Percentiles rank a stretch among this genome's conserved stretches.
phyloP scores from a whole-genome alignment of 2,329 filamentous ascomycete genomes.

The Aulographum hederae region DNA sequence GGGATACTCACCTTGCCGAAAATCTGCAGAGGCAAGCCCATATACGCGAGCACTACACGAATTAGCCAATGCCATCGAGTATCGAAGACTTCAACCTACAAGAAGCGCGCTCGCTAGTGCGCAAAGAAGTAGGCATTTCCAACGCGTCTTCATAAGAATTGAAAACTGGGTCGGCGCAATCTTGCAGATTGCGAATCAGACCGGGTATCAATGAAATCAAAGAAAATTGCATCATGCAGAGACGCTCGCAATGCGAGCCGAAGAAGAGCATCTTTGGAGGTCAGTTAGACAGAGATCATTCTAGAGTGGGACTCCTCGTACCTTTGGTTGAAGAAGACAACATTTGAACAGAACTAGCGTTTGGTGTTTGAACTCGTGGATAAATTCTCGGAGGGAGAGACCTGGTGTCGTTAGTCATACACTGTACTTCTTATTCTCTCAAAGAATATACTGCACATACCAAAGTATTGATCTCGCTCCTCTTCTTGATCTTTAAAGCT shows the following conservation, averaged over 20 bases:
- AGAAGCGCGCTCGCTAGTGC: conserved; percentile 80
- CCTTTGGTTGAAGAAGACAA: conserved; percentile 85
- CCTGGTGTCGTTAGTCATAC: conserved; percentile 18
- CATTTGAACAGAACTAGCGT: conserved; percentile 89
- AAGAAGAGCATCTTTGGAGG: conserved; percentile 80
- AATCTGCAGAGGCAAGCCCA: conserved; percentile 86
- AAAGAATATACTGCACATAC: conserved; percentile 26
- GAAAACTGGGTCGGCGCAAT: conserved; percentile 87
- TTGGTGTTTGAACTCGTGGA: conserved; percentile 89
- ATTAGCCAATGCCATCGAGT: no score
- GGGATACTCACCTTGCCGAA: no score
- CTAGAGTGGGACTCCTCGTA: conserved; percentile 17
- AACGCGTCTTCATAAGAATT: conserved; percentile 63
- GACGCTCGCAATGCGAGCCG: conserved; percentile 79
- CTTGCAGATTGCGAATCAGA: conserved; percentile 76
- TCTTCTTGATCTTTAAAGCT: conserved; percentile 44
- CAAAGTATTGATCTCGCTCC: conserved; percentile 73
- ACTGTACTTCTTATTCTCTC: conserved; percentile 1
- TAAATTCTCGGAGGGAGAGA: conserved; percentile 68
- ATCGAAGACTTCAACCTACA: conserved; percentile 21
- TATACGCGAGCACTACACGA: conserved; percentile 84
- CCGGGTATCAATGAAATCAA: conserved; percentile 89
- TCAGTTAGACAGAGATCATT: conserved; percentile 7
- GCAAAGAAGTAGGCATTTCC: conserved; percentile 63
- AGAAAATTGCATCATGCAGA: conserved; percentile 98